Percentiles rank a stretch among this genome's conserved stretches.
These are phyloP conservation scores for Platanthera zijinensis DNA, from an alignment of 106 monocot genomes.

Conservation along the genomic window DNA sequence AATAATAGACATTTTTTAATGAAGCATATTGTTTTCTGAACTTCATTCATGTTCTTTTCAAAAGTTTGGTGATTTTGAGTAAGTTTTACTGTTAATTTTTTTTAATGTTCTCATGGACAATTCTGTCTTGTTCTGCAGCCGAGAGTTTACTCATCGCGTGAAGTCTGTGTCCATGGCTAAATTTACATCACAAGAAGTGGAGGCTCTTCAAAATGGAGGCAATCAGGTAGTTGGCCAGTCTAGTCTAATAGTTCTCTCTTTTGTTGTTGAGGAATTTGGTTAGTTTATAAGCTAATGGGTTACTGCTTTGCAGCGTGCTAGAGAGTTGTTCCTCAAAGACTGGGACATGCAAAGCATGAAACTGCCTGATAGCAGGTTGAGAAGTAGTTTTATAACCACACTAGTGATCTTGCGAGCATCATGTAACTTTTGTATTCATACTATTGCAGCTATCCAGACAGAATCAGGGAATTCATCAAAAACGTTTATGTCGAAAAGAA, in stretches of 20 bases:
- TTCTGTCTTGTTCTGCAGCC: slow-evolving; percentile 26
- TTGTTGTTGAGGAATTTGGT: neutral
- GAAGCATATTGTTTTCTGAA: neutral
- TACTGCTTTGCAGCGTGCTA: slow-evolving; percentile 46
- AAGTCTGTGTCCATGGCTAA: slow-evolving; percentile 92
- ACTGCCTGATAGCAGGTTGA: slow-evolving; percentile 61
- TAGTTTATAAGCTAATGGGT: neutral
- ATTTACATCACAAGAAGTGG: slow-evolving; percentile 77
- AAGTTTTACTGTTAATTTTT: neutral
- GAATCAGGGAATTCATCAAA: slow-evolving; percentile 91
- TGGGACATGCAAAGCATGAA: slow-evolving; percentile 45
- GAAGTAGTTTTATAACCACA: neutral
- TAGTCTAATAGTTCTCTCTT: neutral
- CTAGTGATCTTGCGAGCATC: neutral
- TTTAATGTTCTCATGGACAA: neutral
- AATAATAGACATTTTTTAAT: neutral
- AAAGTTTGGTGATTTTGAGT: neutral
- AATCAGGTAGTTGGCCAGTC: slow-evolving; percentile 56
- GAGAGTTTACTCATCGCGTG: slow-evolving; percentile 91
- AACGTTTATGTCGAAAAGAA: slow-evolving; percentile 88
- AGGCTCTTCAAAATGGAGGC: slow-evolving; percentile 71
- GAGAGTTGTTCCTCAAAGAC: slow-evolving; percentile 47
- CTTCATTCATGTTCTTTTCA: neutral
- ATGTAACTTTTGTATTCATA: slow-evolving; percentile 11
- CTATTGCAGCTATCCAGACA: slow-evolving; percentile 62